Conservation (phyloP, 2,329 filamentous ascomycete species). For the Epichloe aotearoae region DNA sequence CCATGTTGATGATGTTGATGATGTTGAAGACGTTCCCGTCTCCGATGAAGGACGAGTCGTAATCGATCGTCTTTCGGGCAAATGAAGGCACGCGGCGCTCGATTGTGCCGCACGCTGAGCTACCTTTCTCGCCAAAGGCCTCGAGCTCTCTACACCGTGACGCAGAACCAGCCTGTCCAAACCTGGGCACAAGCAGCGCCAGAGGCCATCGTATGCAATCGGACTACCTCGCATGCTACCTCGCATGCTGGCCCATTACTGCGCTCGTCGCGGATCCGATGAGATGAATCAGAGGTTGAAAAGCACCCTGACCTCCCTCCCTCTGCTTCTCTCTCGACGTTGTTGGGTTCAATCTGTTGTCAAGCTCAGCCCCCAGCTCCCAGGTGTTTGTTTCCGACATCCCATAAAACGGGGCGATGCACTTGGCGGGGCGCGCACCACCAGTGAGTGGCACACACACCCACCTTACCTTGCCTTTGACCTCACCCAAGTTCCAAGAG, state of each 20-base stretch:
- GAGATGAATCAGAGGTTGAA: too few relatives aligned
- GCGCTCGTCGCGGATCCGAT: not conserved
- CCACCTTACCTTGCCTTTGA: not conserved
- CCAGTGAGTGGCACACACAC: not conserved
- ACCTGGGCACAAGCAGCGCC: slow-evolving; percentile 49
- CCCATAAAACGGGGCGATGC: slow-evolving; percentile 15
- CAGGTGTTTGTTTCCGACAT: not conserved
- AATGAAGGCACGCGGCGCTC: not conserved
- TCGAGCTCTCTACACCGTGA: slow-evolving; percentile 16
- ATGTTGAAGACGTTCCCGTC: too few relatives aligned
- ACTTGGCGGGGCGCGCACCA: slow-evolving; percentile 13
- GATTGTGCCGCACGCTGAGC: slow-evolving; percentile 2
- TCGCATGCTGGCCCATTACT: slow-evolving; percentile 14
- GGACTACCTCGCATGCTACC: slow-evolving; percentile 18
- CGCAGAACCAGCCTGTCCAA: slow-evolving; percentile 28
- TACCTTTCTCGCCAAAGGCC: not conserved
- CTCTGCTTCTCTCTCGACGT: too few relatives aligned
- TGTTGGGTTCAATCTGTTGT: not conserved
- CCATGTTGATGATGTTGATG: not conserved
- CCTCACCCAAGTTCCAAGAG: not conserved
- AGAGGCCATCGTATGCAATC: slow-evolving; percentile 43
- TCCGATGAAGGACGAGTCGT: not conserved
- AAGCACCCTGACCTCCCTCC: too few relatives aligned
- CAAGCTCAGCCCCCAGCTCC: not conserved
- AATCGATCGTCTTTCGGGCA: not conserved